phyloP scores from a whole-genome alignment of 805 yeast species.

The Suhomyces tanzawaensis region DNA sequence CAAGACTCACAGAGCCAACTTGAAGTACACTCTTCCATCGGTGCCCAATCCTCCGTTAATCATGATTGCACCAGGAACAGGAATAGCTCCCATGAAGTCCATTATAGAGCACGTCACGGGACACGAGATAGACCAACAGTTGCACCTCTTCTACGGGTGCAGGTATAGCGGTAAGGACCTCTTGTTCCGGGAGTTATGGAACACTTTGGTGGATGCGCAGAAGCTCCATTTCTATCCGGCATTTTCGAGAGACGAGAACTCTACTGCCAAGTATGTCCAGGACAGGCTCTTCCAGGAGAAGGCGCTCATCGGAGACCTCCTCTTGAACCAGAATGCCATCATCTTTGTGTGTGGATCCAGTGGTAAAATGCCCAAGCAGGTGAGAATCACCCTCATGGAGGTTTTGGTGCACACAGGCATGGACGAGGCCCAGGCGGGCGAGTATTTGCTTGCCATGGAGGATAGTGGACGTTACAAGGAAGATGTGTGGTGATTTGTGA shows the following conservation, averaged over 20 bases:
- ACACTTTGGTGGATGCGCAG: constrained; percentile 26
- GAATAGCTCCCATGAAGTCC: constrained; percentile 88
- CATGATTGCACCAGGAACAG: constrained; percentile 92
- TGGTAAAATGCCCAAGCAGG: constrained; percentile 91
- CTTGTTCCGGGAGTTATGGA: constrained; percentile 59
- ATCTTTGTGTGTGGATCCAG: constrained; percentile 89
- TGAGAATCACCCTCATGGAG: constrained; percentile 72
- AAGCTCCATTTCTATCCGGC: constrained; percentile 40
- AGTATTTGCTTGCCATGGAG: constrained; percentile 60
- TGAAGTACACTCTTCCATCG: constrained; percentile 27
- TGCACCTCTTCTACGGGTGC: constrained; percentile 73
- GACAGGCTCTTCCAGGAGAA: constrained; percentile 58
- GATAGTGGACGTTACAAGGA: constrained; percentile 67
- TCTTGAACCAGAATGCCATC: constrained; percentile 55
- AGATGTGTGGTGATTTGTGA: constrained; percentile 74
- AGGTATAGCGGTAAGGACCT: constrained; percentile 65
- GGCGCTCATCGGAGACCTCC: constrained; percentile 47
- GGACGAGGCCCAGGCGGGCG: constrained; percentile 45
- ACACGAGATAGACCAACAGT: constrained; percentile 20
- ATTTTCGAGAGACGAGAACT: constrained; percentile 49
- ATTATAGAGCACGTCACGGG: constrained; percentile 45
- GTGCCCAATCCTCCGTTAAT: constrained; percentile 46
- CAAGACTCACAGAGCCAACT: constrained; percentile 46
- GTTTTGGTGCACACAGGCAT: constrained; percentile 49
- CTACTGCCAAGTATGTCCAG: constrained; percentile 63